Evolutionary conservation across 176 grass and related monocot genomes (phyloP).

Genomic region (Melocanna baccifera): DNA sequence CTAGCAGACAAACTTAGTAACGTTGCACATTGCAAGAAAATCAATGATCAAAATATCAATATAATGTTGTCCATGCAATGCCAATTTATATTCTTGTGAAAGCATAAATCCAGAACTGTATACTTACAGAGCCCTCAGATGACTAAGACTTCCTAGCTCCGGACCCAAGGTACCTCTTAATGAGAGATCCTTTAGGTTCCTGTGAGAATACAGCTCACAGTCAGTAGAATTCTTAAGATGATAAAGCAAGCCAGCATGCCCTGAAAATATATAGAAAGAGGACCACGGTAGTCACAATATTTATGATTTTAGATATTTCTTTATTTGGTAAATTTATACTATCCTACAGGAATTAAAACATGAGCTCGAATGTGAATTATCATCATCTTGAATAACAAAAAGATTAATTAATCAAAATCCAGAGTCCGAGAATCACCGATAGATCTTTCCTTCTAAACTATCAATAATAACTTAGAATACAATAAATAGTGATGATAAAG

Average conservation of each 20-base stretch:
- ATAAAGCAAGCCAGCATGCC: conserved; percentile 1
- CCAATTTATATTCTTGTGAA: conserved; percentile 15
- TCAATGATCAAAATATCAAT: neutral
- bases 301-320: neutral
- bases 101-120: conserved; percentile 15
- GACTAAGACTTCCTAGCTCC: conserved; percentile 63
- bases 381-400: conserved; percentile 11
- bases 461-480: neutral
- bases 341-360: neutral
- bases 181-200: conserved; percentile 74
- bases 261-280: conserved; percentile 3
- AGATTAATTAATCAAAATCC: neutral
- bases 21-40: neutral
- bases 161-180: conserved; percentile 73
- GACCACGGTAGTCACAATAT: neutral
- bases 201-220: conserved; percentile 38
- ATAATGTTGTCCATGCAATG: conserved; percentile 1
- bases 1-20: neutral
- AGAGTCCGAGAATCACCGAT: neutral
- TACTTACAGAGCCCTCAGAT: conserved; percentile 93
- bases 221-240: conserved; percentile 20
- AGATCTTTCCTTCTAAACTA: neutral
- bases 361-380: neutral
- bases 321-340: conserved; percentile 7
- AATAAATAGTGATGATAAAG: neutral